These are phyloP conservation scores for Rubia yunnanensis DNA, from an alignment of 257 asterid genomes.

Conservation along the genomic window DNA sequence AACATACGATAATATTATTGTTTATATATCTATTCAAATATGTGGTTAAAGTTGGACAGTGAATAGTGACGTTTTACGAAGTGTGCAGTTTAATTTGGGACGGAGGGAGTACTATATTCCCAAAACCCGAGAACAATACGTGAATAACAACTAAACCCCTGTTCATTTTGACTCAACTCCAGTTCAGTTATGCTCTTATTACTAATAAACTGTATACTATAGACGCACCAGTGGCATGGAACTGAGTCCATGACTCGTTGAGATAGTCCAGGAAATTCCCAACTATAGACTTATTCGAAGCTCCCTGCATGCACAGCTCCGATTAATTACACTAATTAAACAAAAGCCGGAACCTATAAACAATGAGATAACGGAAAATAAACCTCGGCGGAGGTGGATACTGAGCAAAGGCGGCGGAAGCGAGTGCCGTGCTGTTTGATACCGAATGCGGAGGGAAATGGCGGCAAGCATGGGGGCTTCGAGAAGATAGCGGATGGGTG, in stretches of 20 bases:
- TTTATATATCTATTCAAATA: too few species aligned
- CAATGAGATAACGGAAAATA: neutral
- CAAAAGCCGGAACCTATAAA: neutral
- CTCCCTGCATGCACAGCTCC: conserved; percentile 32
- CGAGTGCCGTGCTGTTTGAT: conserved; percentile 17
- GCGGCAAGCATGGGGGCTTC: conserved; percentile 21
- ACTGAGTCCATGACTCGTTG: conserved; percentile 96
- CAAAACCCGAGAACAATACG: neutral
- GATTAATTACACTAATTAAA: neutral
- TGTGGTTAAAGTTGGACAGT: too few species aligned
- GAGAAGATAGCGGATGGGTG: conserved; percentile 26
- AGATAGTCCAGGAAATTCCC: conserved; percentile 85
- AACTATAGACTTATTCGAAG: conserved; percentile 51
- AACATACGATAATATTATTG: too few species aligned
- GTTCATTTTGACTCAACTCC: too few species aligned
- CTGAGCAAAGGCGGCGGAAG: conserved; percentile 28
- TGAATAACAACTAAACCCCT: neutral
- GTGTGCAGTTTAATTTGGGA: too few species aligned
- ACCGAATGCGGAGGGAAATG: conserved; percentile 17
- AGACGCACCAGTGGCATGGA: conserved; percentile 84
- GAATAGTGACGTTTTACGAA: too few species aligned
- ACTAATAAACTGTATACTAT: neutral
- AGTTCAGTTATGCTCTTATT: neutral
- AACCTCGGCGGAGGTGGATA: conserved; percentile 30
- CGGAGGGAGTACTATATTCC: too few species aligned